These are phyloP conservation scores for Juglanconis sp. DNA, from an alignment of 2,329 filamentous ascomycete species.

Conservation along the genomic window DNA sequence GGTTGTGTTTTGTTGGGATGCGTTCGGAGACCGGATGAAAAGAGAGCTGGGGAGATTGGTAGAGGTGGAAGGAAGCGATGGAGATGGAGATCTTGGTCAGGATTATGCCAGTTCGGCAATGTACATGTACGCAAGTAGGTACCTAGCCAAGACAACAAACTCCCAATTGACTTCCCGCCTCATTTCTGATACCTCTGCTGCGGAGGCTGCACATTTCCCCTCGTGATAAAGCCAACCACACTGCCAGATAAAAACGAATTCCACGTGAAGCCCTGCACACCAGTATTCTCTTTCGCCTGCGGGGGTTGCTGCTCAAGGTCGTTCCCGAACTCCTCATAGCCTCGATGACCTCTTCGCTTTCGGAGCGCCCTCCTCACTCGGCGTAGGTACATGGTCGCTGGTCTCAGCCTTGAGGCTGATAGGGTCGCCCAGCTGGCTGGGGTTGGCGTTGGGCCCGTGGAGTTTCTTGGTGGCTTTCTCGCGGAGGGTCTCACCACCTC, in stretches of 20 bases:
- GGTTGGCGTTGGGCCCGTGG: conserved; percentile 14
- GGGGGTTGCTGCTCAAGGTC: background rate
- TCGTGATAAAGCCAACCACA: conserved; percentile 9
- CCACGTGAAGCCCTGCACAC: background rate
- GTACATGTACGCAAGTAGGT: too few relatives aligned
- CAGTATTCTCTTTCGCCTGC: background rate
- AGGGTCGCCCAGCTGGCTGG: conserved; percentile 15
- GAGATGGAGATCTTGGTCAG: too few relatives aligned
- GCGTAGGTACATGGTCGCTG: conserved; percentile 12
- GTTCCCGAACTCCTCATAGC: conserved; percentile 3
- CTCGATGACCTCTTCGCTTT: background rate
- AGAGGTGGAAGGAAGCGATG: too few relatives aligned
- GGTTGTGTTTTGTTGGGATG: too few relatives aligned
- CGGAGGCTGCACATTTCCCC: conserved; percentile 11
- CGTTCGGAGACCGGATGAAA: too few relatives aligned
- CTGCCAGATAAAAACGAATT: conserved; percentile 8
- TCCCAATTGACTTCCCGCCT: background rate
- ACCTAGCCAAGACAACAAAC: background rate
- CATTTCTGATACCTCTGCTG: background rate
- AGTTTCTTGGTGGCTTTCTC: conserved; percentile 16
- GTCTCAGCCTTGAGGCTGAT: conserved; percentile 17
- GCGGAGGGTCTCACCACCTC: conserved; percentile 7
- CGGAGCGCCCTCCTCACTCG: conserved; percentile 9
- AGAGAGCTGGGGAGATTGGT: too few relatives aligned
- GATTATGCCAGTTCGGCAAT: too few relatives aligned